Evolutionary conservation across 1,284 basidiomycete genomes (phyloP), one percentile per base, ranked within the genome.

Genomic region (Pseudomicrostroma phylloplanum): DNA sequence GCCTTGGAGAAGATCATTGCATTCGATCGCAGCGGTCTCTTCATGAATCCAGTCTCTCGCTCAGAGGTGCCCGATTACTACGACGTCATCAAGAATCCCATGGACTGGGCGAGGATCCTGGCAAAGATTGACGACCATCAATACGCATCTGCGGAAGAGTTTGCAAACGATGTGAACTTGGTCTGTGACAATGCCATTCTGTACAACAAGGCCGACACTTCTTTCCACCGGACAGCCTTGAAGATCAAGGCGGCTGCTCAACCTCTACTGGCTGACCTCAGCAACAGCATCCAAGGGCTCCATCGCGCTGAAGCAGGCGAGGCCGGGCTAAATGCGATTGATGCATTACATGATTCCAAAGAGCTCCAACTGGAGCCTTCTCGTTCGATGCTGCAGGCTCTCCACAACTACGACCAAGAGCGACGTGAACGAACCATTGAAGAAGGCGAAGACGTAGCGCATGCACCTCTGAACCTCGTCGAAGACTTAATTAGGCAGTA

Each of bases 1-100:
- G 85, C 85, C 0, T 86, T 94, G 59, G 86, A 89, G 55, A 85
- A 83, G 70, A 86, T 96, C 60, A 83, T 84, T 56, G 83, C 81
- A 3, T 57, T 70, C 41, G 76, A 78, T 48, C 68, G 63, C 9
- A 56, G 63, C 30, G 64, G 64, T 21, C 70, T 73, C 62, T 78
- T 78, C 43, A 53, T 67, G 26, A 43, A 64, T 17, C 76, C 75
- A 0, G 76, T 78, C n/a, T 88, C 85, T 30, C 85, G 83, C 59
- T 79, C 79, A 0, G 87, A 90, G 46, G 91, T 92, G 0, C 92
- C 93, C 0, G 93, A 97, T 77, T 99, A 99, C 79, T 90, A 88
- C 74, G 88, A 92, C 57, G 82, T 96, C 57, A 84, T 98, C 78
- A 85, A 88, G 73, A 82, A 84, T 11, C 94, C 94, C 0, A 96